A percentile compares a stretch with the other conserved stretches of the same genome.
Evolutionary conservation across 345 rosid genomes (phyloP).

Genomic region (Ailanthus altissimus): DNA sequence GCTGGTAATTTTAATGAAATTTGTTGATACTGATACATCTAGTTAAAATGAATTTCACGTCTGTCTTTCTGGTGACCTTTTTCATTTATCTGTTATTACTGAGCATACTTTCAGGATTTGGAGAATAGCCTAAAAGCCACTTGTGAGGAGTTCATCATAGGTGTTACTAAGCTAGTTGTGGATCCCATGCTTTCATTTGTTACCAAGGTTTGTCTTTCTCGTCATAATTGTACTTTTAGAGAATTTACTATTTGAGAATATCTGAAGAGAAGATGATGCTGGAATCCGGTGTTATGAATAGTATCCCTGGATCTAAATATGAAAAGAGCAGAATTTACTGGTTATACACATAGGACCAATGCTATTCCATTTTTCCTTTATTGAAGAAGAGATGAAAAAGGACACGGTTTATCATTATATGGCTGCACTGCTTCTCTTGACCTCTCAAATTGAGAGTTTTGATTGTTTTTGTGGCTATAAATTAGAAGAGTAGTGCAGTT

Average conservation of each 20-base stretch:
- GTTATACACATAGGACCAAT: neutral
- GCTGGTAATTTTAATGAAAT: neutral
- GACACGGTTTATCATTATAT: neutral
- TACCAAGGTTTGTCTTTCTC: constrained; percentile 68
- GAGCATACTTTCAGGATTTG: constrained; percentile 61
- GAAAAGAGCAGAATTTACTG: neutral
- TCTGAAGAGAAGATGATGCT: constrained; percentile 2
- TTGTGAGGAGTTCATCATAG: constrained; percentile 98
- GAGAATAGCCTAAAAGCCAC: constrained; percentile 95
- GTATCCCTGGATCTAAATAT: neutral
- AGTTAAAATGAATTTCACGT: neutral
- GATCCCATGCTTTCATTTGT: constrained; percentile 99
- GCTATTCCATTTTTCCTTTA: neutral
- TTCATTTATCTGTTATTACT: neutral
- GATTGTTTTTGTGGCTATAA: neutral
- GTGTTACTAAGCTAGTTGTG: constrained; percentile 89
- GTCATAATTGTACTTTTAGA: neutral
- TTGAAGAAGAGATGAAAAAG: neutral
- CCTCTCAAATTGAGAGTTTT: neutral
- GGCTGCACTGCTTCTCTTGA: neutral
- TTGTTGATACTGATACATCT: neutral
- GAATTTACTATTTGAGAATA: neutral
- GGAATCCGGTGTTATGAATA: constrained; percentile 4
- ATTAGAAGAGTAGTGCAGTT: too few relatives aligned
- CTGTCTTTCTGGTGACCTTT: neutral